Conservation (phyloP, 371 early-diverging fungal species). For the Circinella umbellata region DNA sequence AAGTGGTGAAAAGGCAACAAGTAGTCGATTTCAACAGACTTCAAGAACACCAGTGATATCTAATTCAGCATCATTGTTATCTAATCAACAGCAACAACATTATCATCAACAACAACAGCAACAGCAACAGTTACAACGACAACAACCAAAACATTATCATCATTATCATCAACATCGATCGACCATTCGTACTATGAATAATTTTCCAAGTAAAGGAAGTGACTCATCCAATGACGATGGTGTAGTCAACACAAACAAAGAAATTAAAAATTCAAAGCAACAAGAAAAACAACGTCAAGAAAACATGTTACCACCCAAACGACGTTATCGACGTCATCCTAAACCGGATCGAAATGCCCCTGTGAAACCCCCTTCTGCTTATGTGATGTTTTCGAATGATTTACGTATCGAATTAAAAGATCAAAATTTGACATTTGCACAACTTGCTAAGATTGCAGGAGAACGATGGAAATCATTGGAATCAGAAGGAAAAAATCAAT, state of each 20-base stretch:
- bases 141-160: background rate
- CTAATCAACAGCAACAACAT: conserved; percentile 3
- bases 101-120: background rate
- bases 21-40: too few relatives aligned
- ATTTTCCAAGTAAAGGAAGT: conserved; percentile 11
- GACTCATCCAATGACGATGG: conserved; percentile 20
- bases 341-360: conserved; percentile 60
- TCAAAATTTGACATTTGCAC: conserved; percentile 48
- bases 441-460: conserved; percentile 56
- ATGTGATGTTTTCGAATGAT: conserved; percentile 58
- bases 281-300: background rate
- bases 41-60: background rate
- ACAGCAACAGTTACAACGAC: background rate
- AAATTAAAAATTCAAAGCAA: too few relatives aligned
- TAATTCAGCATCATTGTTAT: background rate
- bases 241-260: background rate
- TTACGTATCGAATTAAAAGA: conserved; percentile 45
- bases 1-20: background rate
- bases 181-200: background rate
- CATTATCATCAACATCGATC: conserved; percentile 7
- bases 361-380: conserved; percentile 59
- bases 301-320: conserved; percentile 10
- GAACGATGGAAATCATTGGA: conserved; percentile 52
- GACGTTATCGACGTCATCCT: conserved; percentile 59
- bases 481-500: conserved; percentile 30